A percentile compares a stretch with the other conserved stretches of the same genome.
These are phyloP conservation scores for Blastobotrys robertii DNA, from an alignment of 805 yeast species.

Conservation along the genomic window DNA sequence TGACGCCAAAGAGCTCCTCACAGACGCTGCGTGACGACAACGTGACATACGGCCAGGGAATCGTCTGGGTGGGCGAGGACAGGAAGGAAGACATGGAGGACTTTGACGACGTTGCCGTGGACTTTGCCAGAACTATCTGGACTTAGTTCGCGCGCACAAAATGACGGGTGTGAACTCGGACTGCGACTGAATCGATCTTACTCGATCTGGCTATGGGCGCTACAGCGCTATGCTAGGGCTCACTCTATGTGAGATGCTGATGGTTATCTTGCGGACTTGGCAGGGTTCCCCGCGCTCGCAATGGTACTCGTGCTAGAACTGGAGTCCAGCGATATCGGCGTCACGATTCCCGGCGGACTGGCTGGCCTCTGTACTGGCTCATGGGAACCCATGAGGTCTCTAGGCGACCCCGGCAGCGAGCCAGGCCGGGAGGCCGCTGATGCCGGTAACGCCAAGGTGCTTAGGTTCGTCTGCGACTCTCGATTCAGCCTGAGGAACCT, in stretches of 20 bases:
- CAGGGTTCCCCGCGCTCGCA: too few species aligned
- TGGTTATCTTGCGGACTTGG: not conserved
- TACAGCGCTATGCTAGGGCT: too few species aligned
- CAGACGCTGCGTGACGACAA: not conserved
- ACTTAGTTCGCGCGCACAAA: not conserved
- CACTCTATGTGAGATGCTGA: not conserved
- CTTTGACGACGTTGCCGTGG: not conserved
- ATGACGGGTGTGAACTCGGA: not conserved
- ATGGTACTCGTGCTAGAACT: too few species aligned
- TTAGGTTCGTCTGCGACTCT: not conserved
- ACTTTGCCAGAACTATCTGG: not conserved
- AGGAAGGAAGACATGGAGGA: not conserved
- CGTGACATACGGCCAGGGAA: not conserved
- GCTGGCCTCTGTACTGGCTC: too few species aligned
- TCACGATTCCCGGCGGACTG: too few species aligned
- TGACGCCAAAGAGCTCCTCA: too few species aligned
- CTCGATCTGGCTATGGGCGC: not conserved
- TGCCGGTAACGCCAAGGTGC: too few species aligned
- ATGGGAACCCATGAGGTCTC: too few species aligned
- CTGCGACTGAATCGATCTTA: not conserved
- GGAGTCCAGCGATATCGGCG: too few species aligned
- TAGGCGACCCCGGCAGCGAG: too few species aligned
- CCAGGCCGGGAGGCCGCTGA: too few species aligned
- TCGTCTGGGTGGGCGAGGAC: conserved; percentile 3
- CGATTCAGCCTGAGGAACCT: not conserved